A percentile compares a stretch with the other conserved stretches of the same genome.
phyloP scores from a whole-genome alignment of 2,329 filamentous ascomycete genomes.

The Catunica adiposa region DNA sequence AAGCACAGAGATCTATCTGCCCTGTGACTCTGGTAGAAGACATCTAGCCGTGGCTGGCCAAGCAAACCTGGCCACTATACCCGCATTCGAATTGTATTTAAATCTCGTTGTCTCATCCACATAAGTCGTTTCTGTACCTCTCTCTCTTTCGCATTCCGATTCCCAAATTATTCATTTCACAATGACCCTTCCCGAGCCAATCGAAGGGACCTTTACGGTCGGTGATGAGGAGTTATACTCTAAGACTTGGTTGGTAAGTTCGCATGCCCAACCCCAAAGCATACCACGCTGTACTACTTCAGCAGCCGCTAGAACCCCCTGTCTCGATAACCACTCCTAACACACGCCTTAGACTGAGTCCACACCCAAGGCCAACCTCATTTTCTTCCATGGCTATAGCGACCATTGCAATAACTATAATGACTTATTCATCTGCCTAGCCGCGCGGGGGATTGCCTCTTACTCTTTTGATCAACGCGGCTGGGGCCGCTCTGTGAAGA shows the following conservation, averaged over 20 bases:
- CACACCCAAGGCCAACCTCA: constrained; percentile 48
- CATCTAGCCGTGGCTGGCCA: neutral
- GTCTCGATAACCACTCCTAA: neutral
- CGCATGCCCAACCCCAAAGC: neutral
- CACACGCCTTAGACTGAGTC: constrained; percentile 31
- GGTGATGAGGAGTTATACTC: constrained; percentile 33
- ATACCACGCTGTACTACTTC: neutral
- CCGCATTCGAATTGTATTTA: too few species aligned
- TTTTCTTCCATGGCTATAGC: constrained; percentile 81
- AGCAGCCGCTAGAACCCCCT: neutral
- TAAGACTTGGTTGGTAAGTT: constrained; percentile 42
- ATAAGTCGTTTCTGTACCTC: neutral
- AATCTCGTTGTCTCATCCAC: too few species aligned
- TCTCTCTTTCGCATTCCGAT: neutral
- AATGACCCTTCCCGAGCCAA: constrained; percentile 17
- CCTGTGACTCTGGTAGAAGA: neutral
- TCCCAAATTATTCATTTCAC: neutral
- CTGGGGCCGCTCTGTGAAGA: constrained; percentile 61
- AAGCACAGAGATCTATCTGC: neutral
- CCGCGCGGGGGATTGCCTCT: constrained; percentile 55
- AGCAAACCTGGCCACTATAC: neutral
- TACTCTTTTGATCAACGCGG: constrained; percentile 73
- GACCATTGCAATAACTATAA: constrained; percentile 70
- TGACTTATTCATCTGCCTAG: constrained; percentile 54
- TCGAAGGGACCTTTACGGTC: constrained; percentile 35